phyloP scores from a whole-genome alignment of 495 filamentous ascomycete species.

The Hypoxylon trugodes region DNA sequence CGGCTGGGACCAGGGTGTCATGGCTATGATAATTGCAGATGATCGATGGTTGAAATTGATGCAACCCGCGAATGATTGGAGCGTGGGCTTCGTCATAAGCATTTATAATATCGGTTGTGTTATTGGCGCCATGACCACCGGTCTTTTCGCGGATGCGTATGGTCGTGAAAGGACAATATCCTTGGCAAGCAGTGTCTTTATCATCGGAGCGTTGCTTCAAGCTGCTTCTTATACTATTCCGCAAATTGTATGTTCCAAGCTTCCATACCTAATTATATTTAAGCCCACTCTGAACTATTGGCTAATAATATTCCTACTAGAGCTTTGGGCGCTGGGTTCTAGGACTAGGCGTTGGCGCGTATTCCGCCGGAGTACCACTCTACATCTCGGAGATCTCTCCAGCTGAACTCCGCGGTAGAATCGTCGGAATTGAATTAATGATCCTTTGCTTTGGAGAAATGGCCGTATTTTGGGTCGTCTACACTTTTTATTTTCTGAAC shows the following conservation, averaged over 20 bases:
- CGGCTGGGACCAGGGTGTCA: slow-evolving; percentile 65
- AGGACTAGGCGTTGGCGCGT: slow-evolving; percentile 57
- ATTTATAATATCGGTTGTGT: slow-evolving; percentile 51
- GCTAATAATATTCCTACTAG: slow-evolving; percentile 16
- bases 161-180: slow-evolving; percentile 51
- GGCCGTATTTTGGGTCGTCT: slow-evolving; percentile 59
- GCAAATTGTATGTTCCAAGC: slow-evolving; percentile 29
- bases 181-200: slow-evolving; percentile 49
- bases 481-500: slow-evolving; percentile 54
- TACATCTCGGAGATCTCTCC: slow-evolving; percentile 64
- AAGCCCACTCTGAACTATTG: not conserved
- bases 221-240: slow-evolving; percentile 37
- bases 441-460: slow-evolving; percentile 57
- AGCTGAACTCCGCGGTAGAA: slow-evolving; percentile 56
- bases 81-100: slow-evolving; percentile 39
- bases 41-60: slow-evolving; percentile 52
- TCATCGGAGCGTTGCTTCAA: slow-evolving; percentile 43
- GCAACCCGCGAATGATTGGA: slow-evolving; percentile 39
- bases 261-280: not conserved
- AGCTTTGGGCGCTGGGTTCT: slow-evolving; percentile 35
- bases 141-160: slow-evolving; percentile 50
- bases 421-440: slow-evolving; percentile 52
- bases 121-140: slow-evolving; percentile 48
- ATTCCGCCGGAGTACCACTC: slow-evolving; percentile 59
- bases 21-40: slow-evolving; percentile 64